A percentile compares a stretch with the other conserved stretches of the same genome.
phyloP scores from a whole-genome alignment of 306 rosid species.

The Pueraria montana region DNA sequence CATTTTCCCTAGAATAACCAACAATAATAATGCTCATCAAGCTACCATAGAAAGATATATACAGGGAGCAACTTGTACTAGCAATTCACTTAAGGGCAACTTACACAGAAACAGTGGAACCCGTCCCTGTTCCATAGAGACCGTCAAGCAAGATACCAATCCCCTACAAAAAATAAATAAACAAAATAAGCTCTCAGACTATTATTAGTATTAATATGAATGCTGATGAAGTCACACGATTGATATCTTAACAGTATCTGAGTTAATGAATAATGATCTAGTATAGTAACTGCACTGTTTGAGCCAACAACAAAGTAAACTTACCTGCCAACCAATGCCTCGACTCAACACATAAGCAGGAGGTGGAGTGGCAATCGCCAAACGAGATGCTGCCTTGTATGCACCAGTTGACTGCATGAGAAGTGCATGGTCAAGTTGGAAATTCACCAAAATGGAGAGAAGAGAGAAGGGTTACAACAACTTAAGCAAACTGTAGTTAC shows the following conservation, averaged over 20 bases:
- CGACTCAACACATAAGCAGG: conserved; percentile 94
- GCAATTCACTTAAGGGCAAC: conserved; percentile 36
- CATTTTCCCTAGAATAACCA: conserved; percentile 74
- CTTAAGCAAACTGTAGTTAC: neutral
- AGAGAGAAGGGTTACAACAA: too few species aligned
- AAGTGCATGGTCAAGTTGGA: conserved; percentile 31
- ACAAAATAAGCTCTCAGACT: conserved; percentile 32
- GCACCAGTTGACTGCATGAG: conserved; percentile 84
- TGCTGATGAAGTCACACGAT: conserved; percentile 3
- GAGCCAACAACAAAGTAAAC: conserved; percentile 19
- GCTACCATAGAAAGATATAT: conserved; percentile 2
- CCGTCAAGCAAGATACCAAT: conserved; percentile 82
- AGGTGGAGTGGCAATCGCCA: conserved; percentile 95
- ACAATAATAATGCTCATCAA: conserved; percentile 39
- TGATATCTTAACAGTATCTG: neutral
- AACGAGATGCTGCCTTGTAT: conserved; percentile 84
- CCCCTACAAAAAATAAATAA: conserved; percentile 60
- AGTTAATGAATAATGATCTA: neutral
- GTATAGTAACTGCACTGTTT: neutral
- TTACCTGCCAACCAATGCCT: conserved; percentile 97
- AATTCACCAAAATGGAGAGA: neutral
- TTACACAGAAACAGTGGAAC: conserved; percentile 93
- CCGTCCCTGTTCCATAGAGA: conserved; percentile 83
- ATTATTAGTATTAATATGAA: conserved; percentile 3
- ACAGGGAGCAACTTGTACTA: conserved; percentile 6